These are phyloP conservation scores for Gossypium gossypioides DNA, from an alignment of 441 rosid species.

Conservation along the genomic window DNA sequence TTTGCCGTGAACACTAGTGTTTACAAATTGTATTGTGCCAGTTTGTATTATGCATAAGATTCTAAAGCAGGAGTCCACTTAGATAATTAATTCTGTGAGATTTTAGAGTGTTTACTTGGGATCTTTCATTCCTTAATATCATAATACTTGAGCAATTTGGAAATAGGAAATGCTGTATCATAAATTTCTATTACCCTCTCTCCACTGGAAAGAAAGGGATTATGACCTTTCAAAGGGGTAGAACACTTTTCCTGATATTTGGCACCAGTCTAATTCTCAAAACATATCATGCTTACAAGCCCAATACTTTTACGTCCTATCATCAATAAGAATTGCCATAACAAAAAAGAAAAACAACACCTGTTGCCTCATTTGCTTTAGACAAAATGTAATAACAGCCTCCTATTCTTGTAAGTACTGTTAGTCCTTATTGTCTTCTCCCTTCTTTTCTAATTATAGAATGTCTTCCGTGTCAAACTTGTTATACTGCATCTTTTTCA, in stretches of 20 bases:
- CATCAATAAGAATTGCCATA: background rate
- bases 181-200: background rate
- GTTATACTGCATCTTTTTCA: constrained; percentile 4
- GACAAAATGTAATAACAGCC: background rate
- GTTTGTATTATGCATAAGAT: background rate
- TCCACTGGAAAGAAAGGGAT: background rate
- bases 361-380: background rate
- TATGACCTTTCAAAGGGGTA: background rate
- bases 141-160: background rate
- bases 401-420: background rate
- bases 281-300: background rate
- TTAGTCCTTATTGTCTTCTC: background rate
- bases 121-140: background rate
- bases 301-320: constrained; percentile 1
- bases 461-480: background rate
- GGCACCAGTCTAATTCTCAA: background rate
- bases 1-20: background rate
- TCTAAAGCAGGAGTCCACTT: background rate
- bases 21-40: background rate
- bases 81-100: background rate
- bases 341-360: background rate
- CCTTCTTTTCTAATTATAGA: background rate
- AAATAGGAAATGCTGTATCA: background rate
- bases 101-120: background rate
- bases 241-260: background rate